These are phyloP conservation scores for Filobasidium wieringae DNA, from an alignment of 768 basidiomycete genomes.

Conservation along the genomic window DNA sequence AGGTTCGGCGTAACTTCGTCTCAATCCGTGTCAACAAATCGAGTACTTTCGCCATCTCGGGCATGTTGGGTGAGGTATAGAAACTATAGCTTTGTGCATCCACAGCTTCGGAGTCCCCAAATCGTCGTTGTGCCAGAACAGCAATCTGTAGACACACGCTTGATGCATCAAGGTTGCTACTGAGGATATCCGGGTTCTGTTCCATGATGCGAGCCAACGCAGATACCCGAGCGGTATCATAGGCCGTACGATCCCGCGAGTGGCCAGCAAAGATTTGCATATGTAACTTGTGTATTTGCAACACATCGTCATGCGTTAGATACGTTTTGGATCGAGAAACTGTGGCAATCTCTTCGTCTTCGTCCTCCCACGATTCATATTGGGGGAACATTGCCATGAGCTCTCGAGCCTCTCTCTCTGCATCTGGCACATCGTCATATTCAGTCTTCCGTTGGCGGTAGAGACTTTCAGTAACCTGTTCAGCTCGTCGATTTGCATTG, in stretches of 20 bases:
- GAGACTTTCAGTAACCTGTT: conserved; percentile 55
- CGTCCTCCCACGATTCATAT: conserved; percentile 43
- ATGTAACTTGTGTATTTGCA: conserved; percentile 13
- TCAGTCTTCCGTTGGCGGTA: conserved; percentile 57
- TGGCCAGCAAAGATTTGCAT: conserved; percentile 2
- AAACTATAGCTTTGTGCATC: conserved; percentile 52
- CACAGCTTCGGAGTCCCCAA: conserved; percentile 2
- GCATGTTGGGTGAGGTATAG: conserved; percentile 65
- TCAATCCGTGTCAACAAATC: conserved; percentile 47
- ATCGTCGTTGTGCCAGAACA: conserved; percentile 3
- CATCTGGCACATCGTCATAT: conserved; percentile 52
- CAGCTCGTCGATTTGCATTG: conserved; percentile 54
- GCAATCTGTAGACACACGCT: conserved; percentile 24
- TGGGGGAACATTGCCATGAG: conserved; percentile 70
- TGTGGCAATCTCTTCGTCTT: conserved; percentile 3
- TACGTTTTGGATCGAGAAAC: not conserved
- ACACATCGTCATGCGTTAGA: conserved; percentile 15
- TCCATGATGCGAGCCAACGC: conserved; percentile 43
- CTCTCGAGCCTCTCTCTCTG: conserved; percentile 69
- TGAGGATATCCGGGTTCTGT: conserved; percentile 39
- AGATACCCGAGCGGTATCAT: conserved; percentile 18
- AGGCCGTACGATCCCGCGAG: not conserved
- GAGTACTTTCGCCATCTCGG: conserved; percentile 55
- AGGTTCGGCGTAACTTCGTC: conserved; percentile 48
- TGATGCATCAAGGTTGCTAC: conserved; percentile 19